These are phyloP conservation scores for Saururus chinensis DNA, from an alignment of 164 flowering plant species.

Conservation along the genomic window DNA sequence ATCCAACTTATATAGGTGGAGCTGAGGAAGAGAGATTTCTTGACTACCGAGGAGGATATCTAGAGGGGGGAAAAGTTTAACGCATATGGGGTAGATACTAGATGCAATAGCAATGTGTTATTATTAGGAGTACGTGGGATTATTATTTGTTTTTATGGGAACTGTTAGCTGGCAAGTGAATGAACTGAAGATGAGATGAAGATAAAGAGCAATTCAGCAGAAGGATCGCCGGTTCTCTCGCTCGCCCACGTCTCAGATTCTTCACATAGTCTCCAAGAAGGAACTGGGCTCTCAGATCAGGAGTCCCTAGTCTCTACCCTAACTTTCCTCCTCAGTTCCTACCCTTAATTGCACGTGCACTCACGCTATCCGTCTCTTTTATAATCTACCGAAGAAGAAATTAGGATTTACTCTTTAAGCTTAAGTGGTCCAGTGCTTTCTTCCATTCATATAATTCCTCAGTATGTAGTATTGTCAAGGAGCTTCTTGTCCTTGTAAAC, in stretches of 20 bases:
- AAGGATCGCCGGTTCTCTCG: conserved; percentile 55
- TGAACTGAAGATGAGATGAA: conserved; percentile 7
- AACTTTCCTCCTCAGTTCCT: conserved; percentile 6
- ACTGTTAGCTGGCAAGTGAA: conserved; percentile 59
- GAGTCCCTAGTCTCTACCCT: conserved; percentile 3
- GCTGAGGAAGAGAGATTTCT: no score
- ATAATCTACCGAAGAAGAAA: no score
- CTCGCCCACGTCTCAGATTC: conserved; percentile 51
- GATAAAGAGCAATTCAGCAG: conserved; percentile 22
- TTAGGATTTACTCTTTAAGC: no score
- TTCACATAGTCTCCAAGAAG: conserved; percentile 3
- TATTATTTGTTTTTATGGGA: conserved; percentile 18
- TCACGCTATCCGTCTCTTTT: not conserved
- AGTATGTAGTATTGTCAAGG: no score
- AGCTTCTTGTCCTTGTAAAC: no score
- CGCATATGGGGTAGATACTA: not conserved
- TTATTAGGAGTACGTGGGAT: not conserved
- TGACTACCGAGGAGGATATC: not conserved
- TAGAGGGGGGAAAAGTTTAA: not conserved
- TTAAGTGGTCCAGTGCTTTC: no score
- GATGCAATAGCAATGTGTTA: not conserved
- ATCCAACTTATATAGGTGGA: not conserved
- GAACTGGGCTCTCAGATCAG: conserved; percentile 6
- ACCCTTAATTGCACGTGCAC: conserved; percentile 16
- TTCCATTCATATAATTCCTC: no score